Evolutionary conservation across 2,329 filamentous ascomycete genomes (phyloP).

Genomic region (Alternaria viburni): DNA sequence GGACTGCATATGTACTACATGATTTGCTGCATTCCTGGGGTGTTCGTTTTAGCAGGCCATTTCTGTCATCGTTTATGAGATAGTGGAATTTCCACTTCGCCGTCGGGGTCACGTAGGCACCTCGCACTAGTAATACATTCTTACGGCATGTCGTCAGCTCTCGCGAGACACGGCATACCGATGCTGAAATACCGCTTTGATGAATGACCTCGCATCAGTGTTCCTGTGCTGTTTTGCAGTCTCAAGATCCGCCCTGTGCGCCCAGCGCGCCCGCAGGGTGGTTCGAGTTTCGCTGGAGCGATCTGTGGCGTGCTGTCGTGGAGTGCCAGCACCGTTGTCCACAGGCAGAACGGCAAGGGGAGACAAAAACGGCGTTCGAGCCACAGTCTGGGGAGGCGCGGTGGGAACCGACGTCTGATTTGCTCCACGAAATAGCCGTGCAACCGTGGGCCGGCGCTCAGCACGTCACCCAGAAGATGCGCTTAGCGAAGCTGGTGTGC

Average conservation of each 20-base stretch:
- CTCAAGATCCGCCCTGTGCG: conserved; percentile 4
- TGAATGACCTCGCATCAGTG: neutral
- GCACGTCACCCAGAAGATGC: conserved; percentile 12
- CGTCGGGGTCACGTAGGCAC: neutral
- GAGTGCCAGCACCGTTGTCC: conserved; percentile 26
- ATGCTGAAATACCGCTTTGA: neutral
- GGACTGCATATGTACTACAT: conserved; percentile 34
- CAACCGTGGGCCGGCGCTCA: conserved; percentile 19
- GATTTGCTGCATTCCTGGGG: conserved; percentile 37
- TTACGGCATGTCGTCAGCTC: conserved; percentile 1
- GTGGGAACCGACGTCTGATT: conserved; percentile 18
- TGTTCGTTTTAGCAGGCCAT: conserved; percentile 12
- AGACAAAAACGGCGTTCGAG: conserved; percentile 24
- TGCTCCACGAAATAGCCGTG: conserved; percentile 27
- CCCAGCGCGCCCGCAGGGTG: neutral
- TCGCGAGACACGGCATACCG: neutral
- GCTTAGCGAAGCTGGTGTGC: conserved; percentile 21
- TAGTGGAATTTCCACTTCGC: conserved; percentile 6
- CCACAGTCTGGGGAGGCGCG: conserved; percentile 22
- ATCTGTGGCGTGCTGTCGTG: conserved; percentile 28
- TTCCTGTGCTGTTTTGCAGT: neutral
- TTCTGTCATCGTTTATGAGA: conserved; percentile 1
- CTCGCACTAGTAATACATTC: conserved; percentile 19
- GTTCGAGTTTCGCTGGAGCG: neutral
- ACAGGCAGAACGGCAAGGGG: conserved; percentile 17